A percentile compares a stretch with the other conserved stretches of the same genome.
phyloP scores from a whole-genome alignment of 208 protist genomes.

The Leishmania amazonensis region DNA sequence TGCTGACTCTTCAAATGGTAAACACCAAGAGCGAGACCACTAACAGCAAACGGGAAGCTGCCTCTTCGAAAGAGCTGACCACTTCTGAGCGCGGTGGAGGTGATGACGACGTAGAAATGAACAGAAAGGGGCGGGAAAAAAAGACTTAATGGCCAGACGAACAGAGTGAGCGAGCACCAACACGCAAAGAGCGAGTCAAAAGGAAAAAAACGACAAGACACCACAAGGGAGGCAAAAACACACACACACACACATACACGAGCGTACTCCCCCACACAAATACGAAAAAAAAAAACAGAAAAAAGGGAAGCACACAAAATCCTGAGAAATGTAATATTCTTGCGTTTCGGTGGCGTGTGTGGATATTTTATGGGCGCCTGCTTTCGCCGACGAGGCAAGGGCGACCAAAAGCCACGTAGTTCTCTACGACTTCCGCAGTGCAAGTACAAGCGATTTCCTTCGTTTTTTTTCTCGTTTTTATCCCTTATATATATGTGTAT shows the following conservation, averaged over 20 bases:
- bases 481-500: not conserved
- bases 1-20: not conserved
- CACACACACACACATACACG: not conserved
- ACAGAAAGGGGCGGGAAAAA: not conserved
- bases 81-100: conserved; percentile 1
- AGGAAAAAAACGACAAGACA: not conserved
- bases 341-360: not conserved
- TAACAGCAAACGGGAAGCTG: not conserved
- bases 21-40: not conserved
- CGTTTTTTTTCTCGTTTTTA: not conserved
- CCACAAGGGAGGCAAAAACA: not conserved
- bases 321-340: not conserved
- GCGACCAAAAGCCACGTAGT: not conserved
- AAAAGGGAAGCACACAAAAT: not conserved
- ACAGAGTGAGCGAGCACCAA: not conserved
- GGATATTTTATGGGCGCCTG: not conserved
- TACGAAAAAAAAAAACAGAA: not conserved
- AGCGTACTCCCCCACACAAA: not conserved
- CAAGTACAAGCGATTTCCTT: not conserved
- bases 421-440: not conserved
- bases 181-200: not conserved
- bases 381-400: not conserved
- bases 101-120: not conserved
- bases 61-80: not conserved
- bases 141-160: not conserved